A percentile compares a stretch with the other conserved stretches of the same genome.
Conservation (phyloP, 164 flowering plant species). For the Cinnamomum micranthum region DNA sequence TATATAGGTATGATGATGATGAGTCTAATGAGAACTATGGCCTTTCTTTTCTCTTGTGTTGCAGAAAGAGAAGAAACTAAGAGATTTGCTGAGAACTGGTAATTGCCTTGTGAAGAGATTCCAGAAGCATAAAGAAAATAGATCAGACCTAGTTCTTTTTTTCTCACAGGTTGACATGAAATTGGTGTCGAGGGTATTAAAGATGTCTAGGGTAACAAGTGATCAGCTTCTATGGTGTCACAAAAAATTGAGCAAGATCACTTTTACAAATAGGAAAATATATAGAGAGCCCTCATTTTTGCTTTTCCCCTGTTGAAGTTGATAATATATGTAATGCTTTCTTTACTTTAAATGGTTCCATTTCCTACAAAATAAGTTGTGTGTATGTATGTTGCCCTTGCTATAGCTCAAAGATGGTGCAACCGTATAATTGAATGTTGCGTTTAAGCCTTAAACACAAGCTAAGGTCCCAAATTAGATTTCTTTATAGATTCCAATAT, state of each 20-base stretch:
- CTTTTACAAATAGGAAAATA: constrained; percentile 36
- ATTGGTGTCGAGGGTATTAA: constrained; percentile 65
- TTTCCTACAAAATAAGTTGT: no score
- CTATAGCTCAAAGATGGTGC: no score
- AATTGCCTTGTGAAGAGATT: constrained; percentile 68
- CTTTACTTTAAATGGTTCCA: no score
- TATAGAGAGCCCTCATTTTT: constrained; percentile 60
- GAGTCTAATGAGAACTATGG: background rate
- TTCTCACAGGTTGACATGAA: constrained; percentile 58
- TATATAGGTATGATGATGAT: no score
- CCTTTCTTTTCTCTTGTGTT: constrained; percentile 6
- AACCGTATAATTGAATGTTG: no score
- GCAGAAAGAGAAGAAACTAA: constrained; percentile 82
- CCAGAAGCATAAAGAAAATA: constrained; percentile 38
- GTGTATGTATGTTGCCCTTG: no score
- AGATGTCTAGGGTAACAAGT: constrained; percentile 53
- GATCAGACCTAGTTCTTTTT: constrained; percentile 24
- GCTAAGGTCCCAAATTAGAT: no score
- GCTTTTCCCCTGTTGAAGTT: constrained; percentile 68
- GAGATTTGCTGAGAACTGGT: constrained; percentile 56
- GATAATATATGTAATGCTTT: background rate
- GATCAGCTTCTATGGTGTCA: constrained; percentile 80
- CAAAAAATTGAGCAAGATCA: constrained; percentile 47
- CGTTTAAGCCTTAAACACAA: no score
- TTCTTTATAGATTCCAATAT: no score